phyloP scores from a whole-genome alignment of 1,139 yeast genomes.

The Saccharomyces hybrid region DNA sequence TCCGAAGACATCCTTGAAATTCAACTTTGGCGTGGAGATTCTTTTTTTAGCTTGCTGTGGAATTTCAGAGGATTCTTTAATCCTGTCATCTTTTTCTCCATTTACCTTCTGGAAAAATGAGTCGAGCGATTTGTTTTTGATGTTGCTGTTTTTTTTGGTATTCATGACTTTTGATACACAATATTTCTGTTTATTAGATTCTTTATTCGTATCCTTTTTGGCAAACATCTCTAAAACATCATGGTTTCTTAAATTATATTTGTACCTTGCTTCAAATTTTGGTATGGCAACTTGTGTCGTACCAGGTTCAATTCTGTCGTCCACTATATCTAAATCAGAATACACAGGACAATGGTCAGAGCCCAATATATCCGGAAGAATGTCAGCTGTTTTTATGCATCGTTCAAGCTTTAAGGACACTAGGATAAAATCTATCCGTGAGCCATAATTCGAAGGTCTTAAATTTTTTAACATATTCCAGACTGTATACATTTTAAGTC shows the following conservation, averaged over 20 bases:
- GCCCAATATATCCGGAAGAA: slow-evolving; percentile 64
- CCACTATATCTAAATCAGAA: slow-evolving; percentile 47
- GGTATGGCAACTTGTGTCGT: slow-evolving; percentile 23
- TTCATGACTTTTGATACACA: neutral
- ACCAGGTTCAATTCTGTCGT: neutral
- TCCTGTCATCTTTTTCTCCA: neutral
- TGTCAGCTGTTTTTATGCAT: slow-evolving; percentile 44
- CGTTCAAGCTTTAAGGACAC: slow-evolving; percentile 36
- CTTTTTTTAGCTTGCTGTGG: neutral
- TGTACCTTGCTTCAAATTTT: slow-evolving; percentile 49
- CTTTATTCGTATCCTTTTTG: slow-evolving; percentile 5
- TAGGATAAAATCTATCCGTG: slow-evolving; percentile 75
- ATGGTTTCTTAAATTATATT: slow-evolving; percentile 44
- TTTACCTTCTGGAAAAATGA: neutral
- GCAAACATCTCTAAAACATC: slow-evolving; percentile 49
- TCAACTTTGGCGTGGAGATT: neutral
- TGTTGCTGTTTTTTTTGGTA: neutral
- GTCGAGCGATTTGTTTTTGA: neutral
- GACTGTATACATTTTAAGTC: slow-evolving; percentile 71
- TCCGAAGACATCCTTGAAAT: slow-evolving; percentile 27
- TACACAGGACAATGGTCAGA: slow-evolving; percentile 93
- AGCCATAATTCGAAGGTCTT: slow-evolving; percentile 80
- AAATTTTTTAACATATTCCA: slow-evolving; percentile 81
- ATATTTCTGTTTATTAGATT: neutral
- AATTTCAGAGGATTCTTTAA: neutral